Conservation (phyloP, 768 basidiomycete species). For the Termitomyces sp. region DNA sequence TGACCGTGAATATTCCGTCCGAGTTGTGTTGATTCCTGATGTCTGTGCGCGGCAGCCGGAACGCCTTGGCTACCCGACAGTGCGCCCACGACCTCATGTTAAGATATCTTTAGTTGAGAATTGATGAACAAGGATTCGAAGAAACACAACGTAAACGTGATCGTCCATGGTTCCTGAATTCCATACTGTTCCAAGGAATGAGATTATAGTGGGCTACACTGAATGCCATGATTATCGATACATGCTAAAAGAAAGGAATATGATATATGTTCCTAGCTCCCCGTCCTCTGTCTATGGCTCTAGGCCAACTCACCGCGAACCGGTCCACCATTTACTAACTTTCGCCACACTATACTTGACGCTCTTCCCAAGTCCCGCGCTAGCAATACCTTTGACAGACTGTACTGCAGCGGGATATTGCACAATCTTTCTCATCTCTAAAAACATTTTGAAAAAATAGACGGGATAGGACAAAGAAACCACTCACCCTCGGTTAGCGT, state of each 20-base stretch:
- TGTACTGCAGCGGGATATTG: constrained; percentile 82
- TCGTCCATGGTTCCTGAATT: neutral
- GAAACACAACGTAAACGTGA: neutral
- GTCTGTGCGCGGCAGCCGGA: constrained; percentile 12
- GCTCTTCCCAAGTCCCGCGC: constrained; percentile 79
- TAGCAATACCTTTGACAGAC: constrained; percentile 80
- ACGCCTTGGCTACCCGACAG: constrained; percentile 21
- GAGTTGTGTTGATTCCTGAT: constrained; percentile 4
- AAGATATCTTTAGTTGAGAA: neutral
- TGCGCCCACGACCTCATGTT: neutral
- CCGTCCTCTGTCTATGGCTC: constrained; percentile 9
- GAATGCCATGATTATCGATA: constrained; percentile 10
- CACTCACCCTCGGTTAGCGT: constrained; percentile 54
- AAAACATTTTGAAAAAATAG: neutral
- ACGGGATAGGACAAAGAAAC: neutral
- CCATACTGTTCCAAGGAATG: neutral
- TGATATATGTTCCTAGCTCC: constrained; percentile 10
- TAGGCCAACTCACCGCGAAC: constrained; percentile 19
- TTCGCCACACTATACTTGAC: constrained; percentile 72
- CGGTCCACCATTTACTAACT: constrained; percentile 80
- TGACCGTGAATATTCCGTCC: constrained; percentile 3
- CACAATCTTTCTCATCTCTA: constrained; percentile 79
- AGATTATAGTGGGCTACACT: constrained; percentile 10
- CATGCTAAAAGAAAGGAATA: constrained; percentile 5
- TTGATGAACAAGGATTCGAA: neutral